phyloP scores from a whole-genome alignment of 129 eudicot genomes.

The Sambucus nigra region DNA sequence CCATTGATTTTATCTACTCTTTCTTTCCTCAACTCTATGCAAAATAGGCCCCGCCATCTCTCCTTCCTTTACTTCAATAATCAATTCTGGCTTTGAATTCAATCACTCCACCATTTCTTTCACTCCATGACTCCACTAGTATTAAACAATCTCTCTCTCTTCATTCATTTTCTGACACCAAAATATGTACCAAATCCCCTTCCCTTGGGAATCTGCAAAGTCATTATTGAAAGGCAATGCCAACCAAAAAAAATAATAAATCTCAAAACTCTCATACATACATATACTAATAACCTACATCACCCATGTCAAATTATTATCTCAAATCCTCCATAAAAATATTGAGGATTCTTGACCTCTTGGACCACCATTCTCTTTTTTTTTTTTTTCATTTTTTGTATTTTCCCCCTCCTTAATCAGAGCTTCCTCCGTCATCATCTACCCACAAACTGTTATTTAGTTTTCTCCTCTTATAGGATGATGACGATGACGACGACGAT shows the following conservation, averaged over 20 bases:
- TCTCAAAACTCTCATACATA: constrained; percentile 24
- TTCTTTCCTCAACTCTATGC: constrained; percentile 7
- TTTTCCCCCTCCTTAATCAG: constrained; percentile 21
- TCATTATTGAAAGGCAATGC: constrained; percentile 58
- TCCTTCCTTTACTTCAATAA: constrained; percentile 28
- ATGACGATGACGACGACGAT: constrained; percentile 40
- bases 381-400: neutral
- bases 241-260: constrained; percentile 34
- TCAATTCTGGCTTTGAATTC: constrained; percentile 47
- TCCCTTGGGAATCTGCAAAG: constrained; percentile 82
- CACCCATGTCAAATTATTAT: constrained; percentile 21
- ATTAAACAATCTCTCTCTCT: constrained; percentile 18
- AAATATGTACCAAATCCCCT: constrained; percentile 62
- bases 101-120: constrained; percentile 28
- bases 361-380: constrained; percentile 21
- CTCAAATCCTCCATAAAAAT: constrained; percentile 43
- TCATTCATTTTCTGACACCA: constrained; percentile 30
- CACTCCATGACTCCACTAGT: constrained; percentile 35
- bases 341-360: constrained; percentile 35
- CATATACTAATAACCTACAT: constrained; percentile 25
- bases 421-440: constrained; percentile 62
- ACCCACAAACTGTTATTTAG: constrained; percentile 52
- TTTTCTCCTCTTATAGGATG: constrained; percentile 65
- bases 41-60: constrained; percentile 37
- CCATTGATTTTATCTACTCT: constrained; percentile 12